phyloP scores from a whole-genome alignment of 129 eudicot genomes.

The Saussurea involucrata region DNA sequence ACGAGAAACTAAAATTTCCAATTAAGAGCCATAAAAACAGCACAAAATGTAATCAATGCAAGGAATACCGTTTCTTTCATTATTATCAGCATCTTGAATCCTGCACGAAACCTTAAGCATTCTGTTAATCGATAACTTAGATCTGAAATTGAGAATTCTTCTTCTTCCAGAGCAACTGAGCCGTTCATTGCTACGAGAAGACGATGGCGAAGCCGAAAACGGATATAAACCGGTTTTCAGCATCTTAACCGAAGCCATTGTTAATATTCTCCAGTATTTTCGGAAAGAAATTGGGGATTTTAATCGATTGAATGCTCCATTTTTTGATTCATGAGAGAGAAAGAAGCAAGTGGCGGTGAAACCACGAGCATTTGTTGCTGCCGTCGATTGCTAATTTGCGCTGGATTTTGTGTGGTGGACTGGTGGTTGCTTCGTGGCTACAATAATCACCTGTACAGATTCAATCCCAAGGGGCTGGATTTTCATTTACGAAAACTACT shows the following conservation, averaged over 20 bases:
- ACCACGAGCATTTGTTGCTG: background rate
- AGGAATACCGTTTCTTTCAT: constrained; percentile 41
- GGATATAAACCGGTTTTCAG: constrained; percentile 35
- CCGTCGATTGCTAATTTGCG: background rate
- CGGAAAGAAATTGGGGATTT: background rate
- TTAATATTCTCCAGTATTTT: background rate
- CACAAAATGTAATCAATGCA: background rate
- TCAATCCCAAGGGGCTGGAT: background rate
- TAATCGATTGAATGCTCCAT: background rate
- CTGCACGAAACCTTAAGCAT: constrained; percentile 37
- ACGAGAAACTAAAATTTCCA: background rate
- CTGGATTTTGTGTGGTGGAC: constrained; percentile 5
- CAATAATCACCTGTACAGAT: background rate
- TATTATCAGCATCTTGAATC: constrained; percentile 32
- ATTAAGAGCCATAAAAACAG: background rate
- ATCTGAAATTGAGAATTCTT: constrained; percentile 15
- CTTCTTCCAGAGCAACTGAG: background rate
- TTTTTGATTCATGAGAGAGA: constrained; percentile 3
- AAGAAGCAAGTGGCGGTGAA: constrained; percentile 16
- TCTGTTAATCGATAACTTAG: background rate
- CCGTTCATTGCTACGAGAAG: constrained; percentile 14
- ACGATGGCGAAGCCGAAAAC: constrained; percentile 28
- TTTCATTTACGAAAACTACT: background rate
- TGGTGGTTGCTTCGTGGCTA: constrained; percentile 15
- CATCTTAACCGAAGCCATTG: constrained; percentile 49